Percentiles rank a stretch among this genome's conserved stretches.
phyloP scores from a whole-genome alignment of 371 early-diverging fungal genomes.

The Rhizopus delemar region DNA sequence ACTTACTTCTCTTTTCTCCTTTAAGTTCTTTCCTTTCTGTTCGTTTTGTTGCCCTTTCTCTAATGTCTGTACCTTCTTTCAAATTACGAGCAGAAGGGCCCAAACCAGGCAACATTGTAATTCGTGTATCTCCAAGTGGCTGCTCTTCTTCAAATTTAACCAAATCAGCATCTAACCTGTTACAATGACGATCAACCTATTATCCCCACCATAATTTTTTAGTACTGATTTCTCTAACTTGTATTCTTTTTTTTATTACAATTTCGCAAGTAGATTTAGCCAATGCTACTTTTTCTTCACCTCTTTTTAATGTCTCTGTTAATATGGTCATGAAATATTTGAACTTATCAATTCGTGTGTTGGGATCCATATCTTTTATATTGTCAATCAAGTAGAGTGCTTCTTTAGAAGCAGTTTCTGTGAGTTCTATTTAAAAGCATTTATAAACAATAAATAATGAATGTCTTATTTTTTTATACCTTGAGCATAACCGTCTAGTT shows the following conservation, averaged over 20 bases:
- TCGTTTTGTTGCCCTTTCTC: constrained; percentile 31
- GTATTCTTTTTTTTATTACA: constrained; percentile 44
- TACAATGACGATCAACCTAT: constrained; percentile 34
- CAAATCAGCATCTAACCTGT: constrained; percentile 45
- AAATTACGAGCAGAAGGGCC: constrained; percentile 44
- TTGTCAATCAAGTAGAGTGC: constrained; percentile 57
- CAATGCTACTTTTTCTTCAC: constrained; percentile 87
- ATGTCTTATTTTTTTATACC: constrained; percentile 55
- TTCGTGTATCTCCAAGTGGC: constrained; percentile 35
- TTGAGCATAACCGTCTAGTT: constrained; percentile 87
- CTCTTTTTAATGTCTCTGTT: constrained; percentile 73
- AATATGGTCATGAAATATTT: constrained; percentile 60
- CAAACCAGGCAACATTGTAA: constrained; percentile 45
- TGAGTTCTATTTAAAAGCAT: constrained; percentile 43
- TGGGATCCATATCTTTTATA: constrained; percentile 45
- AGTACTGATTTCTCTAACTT: not conserved
- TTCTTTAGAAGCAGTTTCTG: constrained; percentile 57
- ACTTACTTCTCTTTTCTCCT: constrained; percentile 40
- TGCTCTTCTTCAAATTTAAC: constrained; percentile 52
- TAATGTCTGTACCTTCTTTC: constrained; percentile 31
- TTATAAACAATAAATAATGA: not conserved
- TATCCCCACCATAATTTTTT: not conserved
- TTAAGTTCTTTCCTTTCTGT: constrained; percentile 40
- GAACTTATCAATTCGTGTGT: constrained; percentile 60
- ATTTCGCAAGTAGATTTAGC: constrained; percentile 88